phyloP scores from a whole-genome alignment of 495 filamentous ascomycete genomes.

The Penicillium soppii region DNA sequence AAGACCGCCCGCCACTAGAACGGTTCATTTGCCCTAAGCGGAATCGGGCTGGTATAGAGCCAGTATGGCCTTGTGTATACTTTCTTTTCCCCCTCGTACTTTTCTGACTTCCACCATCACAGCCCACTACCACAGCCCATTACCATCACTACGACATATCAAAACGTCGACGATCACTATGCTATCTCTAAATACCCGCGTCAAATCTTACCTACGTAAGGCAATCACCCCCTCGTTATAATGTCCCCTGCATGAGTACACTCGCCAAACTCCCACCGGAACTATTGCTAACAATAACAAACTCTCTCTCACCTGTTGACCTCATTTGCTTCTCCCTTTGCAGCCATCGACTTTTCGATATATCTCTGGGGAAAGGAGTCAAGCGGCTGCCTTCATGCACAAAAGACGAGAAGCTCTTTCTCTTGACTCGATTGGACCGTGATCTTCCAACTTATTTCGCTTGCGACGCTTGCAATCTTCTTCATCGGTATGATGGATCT shows the following conservation, averaged over 20 bases:
- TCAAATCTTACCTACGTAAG: background rate
- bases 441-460: conserved; percentile 14
- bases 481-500: conserved; percentile 18
- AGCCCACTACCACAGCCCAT: too few species aligned
- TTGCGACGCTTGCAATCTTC: conserved; percentile 13
- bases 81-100: too few species aligned
- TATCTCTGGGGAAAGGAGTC: background rate
- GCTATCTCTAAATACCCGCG: background rate
- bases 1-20: too few species aligned
- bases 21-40: too few species aligned
- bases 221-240: background rate
- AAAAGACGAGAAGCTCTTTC: conserved; percentile 2
- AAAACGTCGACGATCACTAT: too few species aligned
- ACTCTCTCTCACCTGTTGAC: conserved; percentile 5
- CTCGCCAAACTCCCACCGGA: conserved; percentile 5
- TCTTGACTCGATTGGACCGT: conserved; percentile 12
- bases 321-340: conserved; percentile 9
- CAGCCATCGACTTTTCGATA: conserved; percentile 7
- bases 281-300: conserved; percentile 4
- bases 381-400: background rate
- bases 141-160: too few species aligned
- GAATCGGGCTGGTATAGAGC: too few species aligned
- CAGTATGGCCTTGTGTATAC: too few species aligned
- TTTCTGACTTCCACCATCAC: too few species aligned
- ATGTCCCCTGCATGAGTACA: too few species aligned